Percentiles rank a stretch among this genome's conserved stretches.
phyloP scores from a whole-genome alignment of 495 filamentous ascomycete species.

The Penicillium goetzii region DNA sequence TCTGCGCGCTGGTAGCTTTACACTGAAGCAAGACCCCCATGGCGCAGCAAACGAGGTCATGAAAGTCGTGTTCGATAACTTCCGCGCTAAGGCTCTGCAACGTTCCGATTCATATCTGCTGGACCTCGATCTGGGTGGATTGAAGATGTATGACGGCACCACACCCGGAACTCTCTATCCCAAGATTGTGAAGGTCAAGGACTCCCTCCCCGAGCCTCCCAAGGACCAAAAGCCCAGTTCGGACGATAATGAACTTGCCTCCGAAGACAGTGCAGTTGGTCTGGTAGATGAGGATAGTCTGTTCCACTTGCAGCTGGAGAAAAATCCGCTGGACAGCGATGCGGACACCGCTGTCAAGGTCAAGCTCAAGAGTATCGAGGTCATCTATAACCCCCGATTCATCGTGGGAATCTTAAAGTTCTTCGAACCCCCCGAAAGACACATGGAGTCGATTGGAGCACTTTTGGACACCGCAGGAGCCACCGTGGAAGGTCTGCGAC shows the following conservation, averaged over 20 bases:
- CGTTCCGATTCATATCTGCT: conserved; percentile 86
- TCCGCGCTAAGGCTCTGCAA: conserved; percentile 84
- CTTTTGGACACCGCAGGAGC: conserved; percentile 93
- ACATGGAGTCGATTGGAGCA: conserved; percentile 97
- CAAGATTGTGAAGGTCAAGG: conserved; percentile 94
- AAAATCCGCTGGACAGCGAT: conserved; percentile 90
- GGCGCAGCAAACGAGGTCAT: conserved; percentile 76
- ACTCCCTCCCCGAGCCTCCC: conserved; percentile 61
- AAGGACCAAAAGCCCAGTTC: conserved; percentile 47
- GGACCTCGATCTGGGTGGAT: conserved; percentile 85
- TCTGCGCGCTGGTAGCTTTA: conserved; percentile 91
- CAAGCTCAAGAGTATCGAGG: conserved; percentile 92
- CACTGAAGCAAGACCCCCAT: conserved; percentile 85
- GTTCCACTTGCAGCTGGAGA: conserved; percentile 89
- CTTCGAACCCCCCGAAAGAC: conserved; percentile 92
- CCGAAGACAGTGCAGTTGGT: conserved; percentile 54
- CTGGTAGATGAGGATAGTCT: conserved; percentile 71
- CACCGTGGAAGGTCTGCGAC: conserved; percentile 89
- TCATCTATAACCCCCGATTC: conserved; percentile 95
- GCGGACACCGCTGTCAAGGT: conserved; percentile 88
- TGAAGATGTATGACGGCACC: conserved; percentile 94
- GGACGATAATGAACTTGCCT: conserved; percentile 66
- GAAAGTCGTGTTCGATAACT: conserved; percentile 89
- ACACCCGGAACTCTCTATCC: conserved; percentile 87
- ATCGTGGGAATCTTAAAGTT: conserved; percentile 87